These are phyloP conservation scores for Singerocomus inundabilis DNA, from an alignment of 1,284 basidiomycete genomes.

Conservation along the genomic window DNA sequence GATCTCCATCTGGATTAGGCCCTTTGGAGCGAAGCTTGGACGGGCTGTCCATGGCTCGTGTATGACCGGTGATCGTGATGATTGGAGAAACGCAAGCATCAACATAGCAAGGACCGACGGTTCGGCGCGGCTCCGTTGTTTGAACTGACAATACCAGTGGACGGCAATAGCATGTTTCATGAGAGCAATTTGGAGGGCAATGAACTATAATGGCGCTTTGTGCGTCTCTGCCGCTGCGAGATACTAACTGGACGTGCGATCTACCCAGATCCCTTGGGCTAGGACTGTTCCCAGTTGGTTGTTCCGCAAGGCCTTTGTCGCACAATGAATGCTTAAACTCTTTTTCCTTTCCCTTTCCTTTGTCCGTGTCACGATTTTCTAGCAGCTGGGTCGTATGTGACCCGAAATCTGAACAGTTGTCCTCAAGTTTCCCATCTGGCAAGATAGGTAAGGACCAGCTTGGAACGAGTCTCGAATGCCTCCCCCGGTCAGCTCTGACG, in stretches of 20 bases:
- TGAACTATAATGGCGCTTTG: slow-evolving; percentile 19
- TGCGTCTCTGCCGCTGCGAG: slow-evolving; percentile 10
- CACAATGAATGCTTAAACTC: background rate
- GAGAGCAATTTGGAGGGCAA: slow-evolving; percentile 25
- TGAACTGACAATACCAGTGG: background rate
- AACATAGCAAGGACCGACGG: slow-evolving; percentile 18
- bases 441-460: slow-evolving; percentile 26
- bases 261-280: slow-evolving; percentile 8
- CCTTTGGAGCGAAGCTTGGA: background rate
- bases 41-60: background rate
- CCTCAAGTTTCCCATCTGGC: slow-evolving; percentile 5
- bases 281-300: background rate
- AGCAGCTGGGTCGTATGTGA: background rate
- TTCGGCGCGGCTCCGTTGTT: background rate
- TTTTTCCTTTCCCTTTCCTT: background rate
- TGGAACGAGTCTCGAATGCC: slow-evolving; percentile 17
- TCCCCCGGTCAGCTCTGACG: slow-evolving; percentile 26
- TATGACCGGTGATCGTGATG: slow-evolving; percentile 3
- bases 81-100: slow-evolving; percentile 32
- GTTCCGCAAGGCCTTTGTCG: slow-evolving; percentile 3
- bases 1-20: slow-evolving; percentile 2
- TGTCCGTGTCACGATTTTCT: background rate
- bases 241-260: slow-evolving; percentile 30
- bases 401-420: background rate
- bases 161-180: slow-evolving; percentile 14